A percentile compares a stretch with the other conserved stretches of the same genome.
Conservation (phyloP, 1,284 basidiomycete genomes). For the Amylostereum areolatum region DNA sequence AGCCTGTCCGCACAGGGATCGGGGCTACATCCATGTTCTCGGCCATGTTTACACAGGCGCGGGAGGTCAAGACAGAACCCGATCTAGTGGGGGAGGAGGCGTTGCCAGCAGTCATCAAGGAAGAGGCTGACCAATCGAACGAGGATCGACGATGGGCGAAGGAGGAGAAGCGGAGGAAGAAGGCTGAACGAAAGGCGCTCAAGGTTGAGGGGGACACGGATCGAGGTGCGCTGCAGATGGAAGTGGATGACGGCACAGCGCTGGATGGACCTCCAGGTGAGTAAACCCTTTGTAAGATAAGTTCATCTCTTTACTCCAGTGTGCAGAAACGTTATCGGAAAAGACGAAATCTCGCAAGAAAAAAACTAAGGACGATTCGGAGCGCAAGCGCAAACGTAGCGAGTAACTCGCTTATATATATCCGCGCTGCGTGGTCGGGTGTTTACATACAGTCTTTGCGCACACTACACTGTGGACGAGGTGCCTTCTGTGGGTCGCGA, state of each 20-base stretch:
- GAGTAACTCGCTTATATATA: no score
- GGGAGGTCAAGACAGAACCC: background rate
- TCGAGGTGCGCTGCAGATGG: background rate
- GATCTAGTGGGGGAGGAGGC: background rate
- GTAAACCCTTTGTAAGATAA: background rate
- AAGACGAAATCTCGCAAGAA: background rate
- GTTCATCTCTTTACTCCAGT: background rate
- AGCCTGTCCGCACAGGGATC: background rate
- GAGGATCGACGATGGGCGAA: conserved; percentile 7
- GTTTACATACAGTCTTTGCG: no score
- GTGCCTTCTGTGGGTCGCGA: no score
- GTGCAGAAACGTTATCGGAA: background rate
- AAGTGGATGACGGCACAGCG: background rate
- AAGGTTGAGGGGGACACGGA: background rate
- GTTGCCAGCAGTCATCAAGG: background rate
- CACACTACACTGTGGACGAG: no score
- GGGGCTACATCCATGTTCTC: conserved; percentile 1
- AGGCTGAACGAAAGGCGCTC: background rate
- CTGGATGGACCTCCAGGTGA: background rate
- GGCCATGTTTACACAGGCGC: conserved; percentile 2
- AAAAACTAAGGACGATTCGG: background rate
- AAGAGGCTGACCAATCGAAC: conserved; percentile 1
- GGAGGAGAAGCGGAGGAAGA: conserved; percentile 8
- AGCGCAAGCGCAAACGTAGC: background rate
- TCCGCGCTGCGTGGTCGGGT: no score